These are phyloP conservation scores for Thyridium curvatum DNA, from an alignment of 2,329 filamentous ascomycete genomes.

Conservation along the genomic window DNA sequence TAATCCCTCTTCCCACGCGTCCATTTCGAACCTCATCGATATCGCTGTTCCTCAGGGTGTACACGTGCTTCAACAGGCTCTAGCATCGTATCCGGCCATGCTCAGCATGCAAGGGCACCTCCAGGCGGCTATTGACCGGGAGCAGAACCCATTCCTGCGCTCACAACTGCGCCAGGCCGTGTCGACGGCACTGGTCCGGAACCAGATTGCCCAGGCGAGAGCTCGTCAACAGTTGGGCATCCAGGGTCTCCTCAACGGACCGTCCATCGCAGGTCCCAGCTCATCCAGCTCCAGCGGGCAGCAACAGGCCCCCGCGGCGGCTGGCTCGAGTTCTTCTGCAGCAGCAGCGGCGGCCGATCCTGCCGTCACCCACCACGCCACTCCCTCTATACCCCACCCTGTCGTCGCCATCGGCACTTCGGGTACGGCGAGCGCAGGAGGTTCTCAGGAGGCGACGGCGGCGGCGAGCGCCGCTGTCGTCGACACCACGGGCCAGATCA, in stretches of 20 bases:
- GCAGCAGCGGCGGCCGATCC: background rate
- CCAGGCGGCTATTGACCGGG: constrained; percentile 43
- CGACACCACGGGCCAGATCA: constrained; percentile 3
- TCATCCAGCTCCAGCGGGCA: background rate
- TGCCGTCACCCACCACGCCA: background rate
- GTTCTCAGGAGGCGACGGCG: background rate
- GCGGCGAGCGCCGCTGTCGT: background rate
- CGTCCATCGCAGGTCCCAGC: constrained; percentile 6
- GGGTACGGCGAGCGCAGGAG: too few relatives aligned
- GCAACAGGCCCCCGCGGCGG: background rate
- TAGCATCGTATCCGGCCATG: constrained; percentile 41
- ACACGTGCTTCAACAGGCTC: constrained; percentile 35
- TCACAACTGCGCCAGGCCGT: constrained; percentile 45
- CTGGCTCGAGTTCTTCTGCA: background rate
- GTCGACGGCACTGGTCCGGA: constrained; percentile 34
- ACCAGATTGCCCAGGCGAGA: constrained; percentile 36
- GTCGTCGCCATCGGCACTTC: background rate
- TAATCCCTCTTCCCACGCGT: constrained; percentile 27
- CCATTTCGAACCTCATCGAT: constrained; percentile 47
- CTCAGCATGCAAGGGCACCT: constrained; percentile 41
- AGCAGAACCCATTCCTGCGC: constrained; percentile 39
- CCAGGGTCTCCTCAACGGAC: background rate
- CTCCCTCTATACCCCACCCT: background rate
- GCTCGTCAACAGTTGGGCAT: constrained; percentile 17
- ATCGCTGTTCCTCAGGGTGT: constrained; percentile 43